Evolutionary conservation across 768 basidiomycete species (phyloP).

Genomic region (Filobasidium wieringae): DNA sequence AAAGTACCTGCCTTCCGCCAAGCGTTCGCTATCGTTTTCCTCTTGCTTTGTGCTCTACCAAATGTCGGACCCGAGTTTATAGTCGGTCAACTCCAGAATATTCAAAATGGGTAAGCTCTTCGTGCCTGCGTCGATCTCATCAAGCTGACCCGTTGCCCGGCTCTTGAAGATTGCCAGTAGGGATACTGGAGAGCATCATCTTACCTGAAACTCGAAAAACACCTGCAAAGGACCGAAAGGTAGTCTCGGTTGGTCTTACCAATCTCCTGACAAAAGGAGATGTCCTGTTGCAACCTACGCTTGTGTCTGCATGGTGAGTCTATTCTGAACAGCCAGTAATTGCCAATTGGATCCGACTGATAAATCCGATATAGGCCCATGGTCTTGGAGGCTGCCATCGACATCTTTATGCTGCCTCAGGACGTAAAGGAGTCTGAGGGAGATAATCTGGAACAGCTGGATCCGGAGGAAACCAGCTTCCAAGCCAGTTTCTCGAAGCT

Average conservation of each 20-base stretch:
- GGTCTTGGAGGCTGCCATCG: conserved; percentile 57
- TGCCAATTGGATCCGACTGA: not conserved
- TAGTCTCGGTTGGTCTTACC: conserved; percentile 67
- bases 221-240: conserved; percentile 69
- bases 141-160: not conserved
- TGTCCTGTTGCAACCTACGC: conserved; percentile 56
- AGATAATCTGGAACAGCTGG: conserved; percentile 59
- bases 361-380: conserved; percentile 48
- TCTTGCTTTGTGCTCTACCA: conserved; percentile 63
- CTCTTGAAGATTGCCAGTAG: conserved; percentile 37
- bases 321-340: not conserved
- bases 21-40: conserved; percentile 64
- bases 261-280: conserved; percentile 63
- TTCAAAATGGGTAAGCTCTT: conserved; percentile 63
- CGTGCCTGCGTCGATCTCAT: not conserved
- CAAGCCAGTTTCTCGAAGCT: conserved; percentile 88
- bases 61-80: conserved; percentile 68
- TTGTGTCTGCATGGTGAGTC: conserved; percentile 52
- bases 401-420: conserved; percentile 67
- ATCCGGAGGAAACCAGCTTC: conserved; percentile 87
- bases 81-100: conserved; percentile 62
- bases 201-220: conserved; percentile 70
- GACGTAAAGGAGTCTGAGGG: conserved; percentile 44
- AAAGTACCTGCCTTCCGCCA: conserved; percentile 83
- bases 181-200: conserved; percentile 64